Conservation (phyloP, 148 eudicot genomes). For the Rheum nobile region DNA sequence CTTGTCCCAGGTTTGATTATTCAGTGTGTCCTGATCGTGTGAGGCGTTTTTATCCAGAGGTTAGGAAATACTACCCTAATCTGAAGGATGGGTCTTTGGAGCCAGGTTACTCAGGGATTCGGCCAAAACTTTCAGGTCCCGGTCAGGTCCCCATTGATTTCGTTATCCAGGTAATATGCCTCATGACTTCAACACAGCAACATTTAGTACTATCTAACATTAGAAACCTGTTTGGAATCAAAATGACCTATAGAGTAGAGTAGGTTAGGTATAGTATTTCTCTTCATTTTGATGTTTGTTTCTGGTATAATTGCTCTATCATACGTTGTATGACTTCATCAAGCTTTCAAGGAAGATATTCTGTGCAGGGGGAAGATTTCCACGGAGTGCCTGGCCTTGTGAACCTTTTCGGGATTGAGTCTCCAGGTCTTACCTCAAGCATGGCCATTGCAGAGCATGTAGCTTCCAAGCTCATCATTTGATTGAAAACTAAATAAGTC, state of each 20-base stretch:
- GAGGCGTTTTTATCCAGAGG: slow-evolving; percentile 57
- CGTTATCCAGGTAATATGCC: slow-evolving; percentile 52
- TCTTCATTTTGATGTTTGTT: not conserved
- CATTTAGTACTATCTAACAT: not conserved
- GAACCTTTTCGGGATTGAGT: slow-evolving; percentile 83
- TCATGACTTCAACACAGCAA: not conserved
- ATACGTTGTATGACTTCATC: not conserved
- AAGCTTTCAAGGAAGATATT: not conserved
- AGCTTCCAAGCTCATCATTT: slow-evolving; percentile 25
- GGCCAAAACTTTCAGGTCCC: slow-evolving; percentile 78
- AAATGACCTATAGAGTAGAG: not conserved
- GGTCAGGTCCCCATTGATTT: slow-evolving; percentile 57
- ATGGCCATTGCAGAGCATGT: slow-evolving; percentile 74
- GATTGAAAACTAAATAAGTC: not conserved
- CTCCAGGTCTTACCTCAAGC: slow-evolving; percentile 89
- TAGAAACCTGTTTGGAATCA: not conserved
- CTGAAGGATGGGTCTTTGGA: slow-evolving; percentile 65
- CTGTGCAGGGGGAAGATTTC: slow-evolving; percentile 48
- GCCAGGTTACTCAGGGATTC: slow-evolving; percentile 85
- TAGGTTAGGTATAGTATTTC: too few species aligned
- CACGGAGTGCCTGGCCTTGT: slow-evolving; percentile 73
- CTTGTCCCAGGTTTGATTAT: slow-evolving; percentile 65
- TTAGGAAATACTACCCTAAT: slow-evolving; percentile 70
- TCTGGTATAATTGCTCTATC: not conserved
- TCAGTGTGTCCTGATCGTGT: slow-evolving; percentile 44